Evolutionary conservation across 345 rosid genomes (phyloP).

Genomic region (Eucalyptus albens): DNA sequence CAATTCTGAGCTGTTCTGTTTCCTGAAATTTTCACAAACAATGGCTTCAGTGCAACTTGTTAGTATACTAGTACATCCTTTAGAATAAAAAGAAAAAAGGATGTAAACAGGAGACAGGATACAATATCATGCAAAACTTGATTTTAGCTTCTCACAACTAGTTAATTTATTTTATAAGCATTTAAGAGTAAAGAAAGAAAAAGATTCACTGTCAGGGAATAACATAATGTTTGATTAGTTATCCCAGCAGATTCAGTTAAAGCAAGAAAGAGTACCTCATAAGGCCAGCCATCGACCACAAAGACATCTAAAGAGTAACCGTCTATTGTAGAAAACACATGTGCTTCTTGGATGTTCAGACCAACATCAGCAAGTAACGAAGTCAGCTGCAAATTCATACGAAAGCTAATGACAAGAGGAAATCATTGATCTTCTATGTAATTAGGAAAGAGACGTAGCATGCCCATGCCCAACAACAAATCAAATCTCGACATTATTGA

Average conservation of each 20-base stretch:
- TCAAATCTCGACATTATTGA: not conserved
- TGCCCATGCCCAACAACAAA: not conserved
- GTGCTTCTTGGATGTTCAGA: conserved; percentile 70
- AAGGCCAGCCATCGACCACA: conserved; percentile 49
- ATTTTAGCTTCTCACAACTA: not conserved
- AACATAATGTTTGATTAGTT: not conserved
- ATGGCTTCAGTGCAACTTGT: not conserved
- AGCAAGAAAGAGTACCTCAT: conserved; percentile 24
- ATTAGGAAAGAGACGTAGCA: not conserved
- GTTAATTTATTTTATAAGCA: not conserved
- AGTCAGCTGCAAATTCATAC: conserved; percentile 40
- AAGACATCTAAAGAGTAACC: conserved; percentile 73
- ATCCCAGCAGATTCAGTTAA: not conserved
- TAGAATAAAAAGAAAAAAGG: not conserved
- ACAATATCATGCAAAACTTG: not conserved
- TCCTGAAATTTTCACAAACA: conserved; percentile 21
- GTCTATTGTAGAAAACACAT: conserved; percentile 58
- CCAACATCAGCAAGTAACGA: conserved; percentile 49
- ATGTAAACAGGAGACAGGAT: not conserved
- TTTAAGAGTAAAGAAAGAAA: not conserved
- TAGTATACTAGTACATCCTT: not conserved
- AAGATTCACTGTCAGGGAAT: not conserved
- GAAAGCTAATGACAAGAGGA: not conserved
- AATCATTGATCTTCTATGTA: not conserved
- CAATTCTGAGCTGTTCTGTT: conserved; percentile 30